Base-by-base conservation (phyloP, 2,329 filamentous ascomycete genomes). In the Escovopsis sp. region DNA sequence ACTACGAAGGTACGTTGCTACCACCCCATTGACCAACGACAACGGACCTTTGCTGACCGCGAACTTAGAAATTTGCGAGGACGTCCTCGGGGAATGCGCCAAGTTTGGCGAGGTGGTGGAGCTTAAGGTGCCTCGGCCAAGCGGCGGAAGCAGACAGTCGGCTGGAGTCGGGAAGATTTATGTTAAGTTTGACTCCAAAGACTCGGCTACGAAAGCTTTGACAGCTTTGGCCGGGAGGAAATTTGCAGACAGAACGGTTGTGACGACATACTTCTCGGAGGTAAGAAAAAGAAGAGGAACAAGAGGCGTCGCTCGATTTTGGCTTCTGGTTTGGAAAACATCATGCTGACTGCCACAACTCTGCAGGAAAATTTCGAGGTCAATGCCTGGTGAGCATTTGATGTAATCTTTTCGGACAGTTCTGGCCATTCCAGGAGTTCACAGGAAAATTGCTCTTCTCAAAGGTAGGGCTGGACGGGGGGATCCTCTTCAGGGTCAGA, bases 111-210 rank as follows among this genome's bases (percentile, higher is more conserved):
- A 71, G 39, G 75, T 99, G 25, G 49, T 87, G 35, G 84, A 87
- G n/a, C 68, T 96, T 62, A 98, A 98, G 68, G 81, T 98, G 44
- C 91, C 91, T 5, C 76, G 91, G 45, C 89, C 91, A 2, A 78
- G 76, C 16, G 84, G 84, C 51, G 86, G 84, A 39, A 84, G 79
- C 59, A 78, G 87, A 52, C 82, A 91, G 57, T 84, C 81, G 16
- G 76, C 85, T 27, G 91, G 91, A 37, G 87, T 98, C 16, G 91
- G 91, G 58, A 98, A 96, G 71, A 96, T 99, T 51, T 98, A 81
- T 58, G 81, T 98, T 67, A 96, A 95, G 60, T 98, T 86, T 56
- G 84, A 91, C 49, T 75, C 70, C 3, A 66, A 74, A 2, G 85
- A 87, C 39, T 77, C 80, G 8, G 84, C 89, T 15, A 81, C 83